Evolutionary conservation across 768 basidiomycete genomes (phyloP).

Genomic region (Podaxis sp.): DNA sequence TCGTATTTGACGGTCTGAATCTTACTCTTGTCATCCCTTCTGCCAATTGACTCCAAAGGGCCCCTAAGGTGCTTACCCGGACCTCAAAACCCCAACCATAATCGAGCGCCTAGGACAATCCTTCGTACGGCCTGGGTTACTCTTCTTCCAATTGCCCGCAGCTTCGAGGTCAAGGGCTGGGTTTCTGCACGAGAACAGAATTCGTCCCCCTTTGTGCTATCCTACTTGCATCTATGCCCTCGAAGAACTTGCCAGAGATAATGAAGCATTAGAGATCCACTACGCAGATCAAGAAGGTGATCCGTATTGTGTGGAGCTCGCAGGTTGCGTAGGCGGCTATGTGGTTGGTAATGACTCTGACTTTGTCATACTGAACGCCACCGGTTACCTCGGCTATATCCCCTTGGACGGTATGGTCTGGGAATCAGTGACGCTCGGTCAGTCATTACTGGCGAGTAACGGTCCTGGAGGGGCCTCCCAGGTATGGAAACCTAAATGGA

Average conservation of each 20-base stretch:
- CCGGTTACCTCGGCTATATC: slow-evolving; percentile 77
- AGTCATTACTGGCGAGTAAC: slow-evolving; percentile 32
- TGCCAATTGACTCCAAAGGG: slow-evolving; percentile 16
- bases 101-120: slow-evolving; percentile 58
- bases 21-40: slow-evolving; percentile 7
- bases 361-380: slow-evolving; percentile 74
- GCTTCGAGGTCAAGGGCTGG: slow-evolving; percentile 60
- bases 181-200: slow-evolving; percentile 71
- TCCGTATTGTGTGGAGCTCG: slow-evolving; percentile 82
- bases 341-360: slow-evolving; percentile 83
- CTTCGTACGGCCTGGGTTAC: slow-evolving; percentile 56
- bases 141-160: slow-evolving; percentile 82
- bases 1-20: slow-evolving; percentile 81
- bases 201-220: slow-evolving; percentile 70
- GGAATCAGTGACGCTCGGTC: slow-evolving; percentile 34
- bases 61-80: slow-evolving; percentile 60
- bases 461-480: slow-evolving; percentile 49
- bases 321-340: slow-evolving; percentile 69
- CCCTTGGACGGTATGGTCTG: slow-evolving; percentile 78
- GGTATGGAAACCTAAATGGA: slow-evolving; percentile 53
- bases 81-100: slow-evolving; percentile 69
- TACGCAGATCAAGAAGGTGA: slow-evolving; percentile 84
- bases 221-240: slow-evolving; percentile 59
- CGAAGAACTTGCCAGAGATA: slow-evolving; percentile 30
- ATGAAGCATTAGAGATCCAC: slow-evolving; percentile 49